Evolutionary conservation across 257 asterid species (phyloP).

Genomic region (Plectranthus barbatus): DNA sequence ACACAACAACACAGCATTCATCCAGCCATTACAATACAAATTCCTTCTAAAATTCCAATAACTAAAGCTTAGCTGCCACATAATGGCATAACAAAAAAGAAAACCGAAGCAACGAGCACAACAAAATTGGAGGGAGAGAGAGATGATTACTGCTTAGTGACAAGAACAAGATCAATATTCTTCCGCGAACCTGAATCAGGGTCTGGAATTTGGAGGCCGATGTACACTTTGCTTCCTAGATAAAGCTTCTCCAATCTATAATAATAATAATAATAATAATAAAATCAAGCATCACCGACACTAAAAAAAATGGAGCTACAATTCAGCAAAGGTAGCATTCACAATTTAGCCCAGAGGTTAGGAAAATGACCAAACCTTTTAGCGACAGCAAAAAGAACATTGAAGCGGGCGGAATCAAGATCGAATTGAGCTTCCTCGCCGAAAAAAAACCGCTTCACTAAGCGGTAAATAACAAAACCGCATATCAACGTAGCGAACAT

Average conservation of each 20-base stretch:
- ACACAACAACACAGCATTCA: not conserved
- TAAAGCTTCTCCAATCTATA: constrained; percentile 60
- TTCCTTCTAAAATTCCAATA: not conserved
- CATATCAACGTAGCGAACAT: constrained; percentile 66
- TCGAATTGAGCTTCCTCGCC: constrained; percentile 29
- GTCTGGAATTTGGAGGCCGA: constrained; percentile 82
- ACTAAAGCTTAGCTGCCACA: not conserved
- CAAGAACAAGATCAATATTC: constrained; percentile 64
- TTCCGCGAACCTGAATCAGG: constrained; percentile 60
- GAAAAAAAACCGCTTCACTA: constrained; percentile 42
- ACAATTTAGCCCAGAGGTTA: not conserved
- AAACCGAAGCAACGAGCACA: not conserved
- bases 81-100: not conserved
- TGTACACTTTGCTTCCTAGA: constrained; percentile 48
- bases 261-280: not conserved
- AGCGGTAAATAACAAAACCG: constrained; percentile 39
- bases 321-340: not conserved
- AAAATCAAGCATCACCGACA: not conserved
- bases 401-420: constrained; percentile 41
- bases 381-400: constrained; percentile 53
- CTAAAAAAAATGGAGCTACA: not conserved
- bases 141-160: constrained; percentile 40
- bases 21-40: not conserved
- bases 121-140: not conserved
- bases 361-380: constrained; percentile 20